Base-by-base conservation (phyloP, 2,329 filamentous ascomycete genomes). In the Exophiala dermatitidis region DNA sequence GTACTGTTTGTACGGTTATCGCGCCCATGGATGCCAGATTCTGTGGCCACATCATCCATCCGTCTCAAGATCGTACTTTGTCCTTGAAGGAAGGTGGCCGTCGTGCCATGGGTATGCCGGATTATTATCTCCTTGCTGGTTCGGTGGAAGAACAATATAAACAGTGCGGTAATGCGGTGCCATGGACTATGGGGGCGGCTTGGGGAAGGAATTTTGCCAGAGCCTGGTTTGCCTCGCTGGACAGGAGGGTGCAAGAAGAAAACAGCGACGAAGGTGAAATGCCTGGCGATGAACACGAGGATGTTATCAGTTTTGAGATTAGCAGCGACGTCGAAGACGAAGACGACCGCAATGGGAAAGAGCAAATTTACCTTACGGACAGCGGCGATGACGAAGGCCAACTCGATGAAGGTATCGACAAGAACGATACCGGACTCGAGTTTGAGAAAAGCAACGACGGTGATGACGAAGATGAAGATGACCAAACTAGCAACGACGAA, bases 121-220 rank as follows among this genome's bases (percentile, higher is more conserved):
- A 91, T 51, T 59, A 82, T 4, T 88, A 91, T 53, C 77, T 90
- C 0, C 66, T 94, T 0, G 67, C 90, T 1, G 87, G 87, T 0
- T 63, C 50, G 0, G 66, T 76, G 0, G 6, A 36, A 0, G 71
- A 82, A 1, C 83, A 88, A 63, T 83, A 79, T 71, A 78, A 76
- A 50, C 80, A 88, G 19, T 74, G 90, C 0, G 88, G 88, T 0
- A 94, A 94, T 66, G 87, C 83, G 30, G 88, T 94, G 0, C 80
- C 86, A 2, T 73, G 86, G 5, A 78, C 81, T 28, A 78, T 88
- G 1, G 80, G 86, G 0, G 67, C 89, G 12, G 80, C 81, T 0
- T 66, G 90, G 1, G 88, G 88, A 0, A 63, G 86, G 3, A n/a
- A 4, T 3, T 41, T 59, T 32, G 51, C 3, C 90, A 90, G 68